phyloP scores from a whole-genome alignment of 139 green algal species.

The Chlorella vulgaris region DNA sequence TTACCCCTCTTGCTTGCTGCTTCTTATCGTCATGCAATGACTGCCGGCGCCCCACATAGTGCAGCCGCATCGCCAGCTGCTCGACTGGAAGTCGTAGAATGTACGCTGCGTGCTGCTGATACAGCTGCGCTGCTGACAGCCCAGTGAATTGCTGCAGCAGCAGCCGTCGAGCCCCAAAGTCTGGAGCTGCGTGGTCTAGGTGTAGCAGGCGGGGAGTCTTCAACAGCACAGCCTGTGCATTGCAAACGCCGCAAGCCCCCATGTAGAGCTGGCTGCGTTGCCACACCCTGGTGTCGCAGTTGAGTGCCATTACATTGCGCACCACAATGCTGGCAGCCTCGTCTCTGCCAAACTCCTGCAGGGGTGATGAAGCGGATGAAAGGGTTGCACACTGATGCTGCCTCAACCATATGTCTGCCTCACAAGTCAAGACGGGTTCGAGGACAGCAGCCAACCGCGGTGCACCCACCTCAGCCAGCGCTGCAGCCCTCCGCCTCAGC shows the following conservation, averaged over 20 bases:
- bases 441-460: neutral
- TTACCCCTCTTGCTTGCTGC: neutral
- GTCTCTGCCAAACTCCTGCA: neutral
- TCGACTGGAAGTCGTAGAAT: neutral
- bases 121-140: neutral
- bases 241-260: neutral
- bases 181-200: neutral
- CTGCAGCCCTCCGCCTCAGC: neutral
- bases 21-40: neutral
- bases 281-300: neutral
- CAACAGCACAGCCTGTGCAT: neutral
- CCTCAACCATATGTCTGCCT: no score
- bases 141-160: neutral
- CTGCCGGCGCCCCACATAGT: neutral
- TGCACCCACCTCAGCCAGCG: neutral
- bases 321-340: neutral
- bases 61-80: neutral
- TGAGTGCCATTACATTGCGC: neutral
- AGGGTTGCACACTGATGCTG: no score
- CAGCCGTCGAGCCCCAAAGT: neutral
- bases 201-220: neutral
- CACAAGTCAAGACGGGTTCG: no score
- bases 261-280: neutral
- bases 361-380: no score
- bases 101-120: neutral